Evolutionary conservation across 2,329 filamentous ascomycete species (phyloP).

Genomic region (Pseudonectria foliicola): DNA sequence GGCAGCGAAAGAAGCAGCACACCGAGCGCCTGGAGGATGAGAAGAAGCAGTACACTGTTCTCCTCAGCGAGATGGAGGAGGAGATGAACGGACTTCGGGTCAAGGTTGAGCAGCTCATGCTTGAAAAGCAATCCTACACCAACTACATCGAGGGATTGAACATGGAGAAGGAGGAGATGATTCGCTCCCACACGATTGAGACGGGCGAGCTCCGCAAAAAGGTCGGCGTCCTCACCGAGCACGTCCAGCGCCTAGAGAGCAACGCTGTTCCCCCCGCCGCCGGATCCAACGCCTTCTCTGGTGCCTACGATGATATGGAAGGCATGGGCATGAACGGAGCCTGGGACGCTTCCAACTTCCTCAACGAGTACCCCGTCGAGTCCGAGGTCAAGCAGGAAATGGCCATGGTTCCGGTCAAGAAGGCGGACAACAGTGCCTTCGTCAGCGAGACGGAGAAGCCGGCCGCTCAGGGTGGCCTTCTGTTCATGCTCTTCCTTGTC

Average conservation of each 20-base stretch:
- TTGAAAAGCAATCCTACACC: conserved; percentile 67
- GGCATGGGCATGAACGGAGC: conserved; percentile 71
- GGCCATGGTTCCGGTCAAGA: conserved; percentile 47
- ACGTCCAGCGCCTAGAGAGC: conserved; percentile 64
- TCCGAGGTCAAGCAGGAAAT: conserved; percentile 54
- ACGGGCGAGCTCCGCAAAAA: conserved; percentile 89
- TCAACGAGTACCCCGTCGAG: conserved; percentile 62
- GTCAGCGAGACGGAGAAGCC: conserved; percentile 51
- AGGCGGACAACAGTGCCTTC: conserved; percentile 31
- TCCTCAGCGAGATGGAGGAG: conserved; percentile 74
- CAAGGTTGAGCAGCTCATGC: conserved; percentile 62
- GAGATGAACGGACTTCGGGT: conserved; percentile 62
- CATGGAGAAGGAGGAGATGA: conserved; percentile 86
- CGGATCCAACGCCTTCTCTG: conserved; percentile 56
- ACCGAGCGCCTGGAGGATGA: conserved; percentile 94
- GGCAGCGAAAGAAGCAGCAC: conserved; percentile 96
- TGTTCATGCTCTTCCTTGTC: conserved; percentile 94
- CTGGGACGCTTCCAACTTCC: conserved; percentile 72
- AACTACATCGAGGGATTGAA: conserved; percentile 70
- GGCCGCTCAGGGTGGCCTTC: conserved; percentile 69
- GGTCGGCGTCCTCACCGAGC: conserved; percentile 71
- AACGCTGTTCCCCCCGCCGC: conserved; percentile 32
- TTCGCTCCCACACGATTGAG: conserved; percentile 82
- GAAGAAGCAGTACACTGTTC: conserved; percentile 80
- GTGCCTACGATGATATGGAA: conserved; percentile 75